Evolutionary conservation across 1,284 basidiomycete species (phyloP).

Genomic region (Cryptococcus maquisensis): DNA sequence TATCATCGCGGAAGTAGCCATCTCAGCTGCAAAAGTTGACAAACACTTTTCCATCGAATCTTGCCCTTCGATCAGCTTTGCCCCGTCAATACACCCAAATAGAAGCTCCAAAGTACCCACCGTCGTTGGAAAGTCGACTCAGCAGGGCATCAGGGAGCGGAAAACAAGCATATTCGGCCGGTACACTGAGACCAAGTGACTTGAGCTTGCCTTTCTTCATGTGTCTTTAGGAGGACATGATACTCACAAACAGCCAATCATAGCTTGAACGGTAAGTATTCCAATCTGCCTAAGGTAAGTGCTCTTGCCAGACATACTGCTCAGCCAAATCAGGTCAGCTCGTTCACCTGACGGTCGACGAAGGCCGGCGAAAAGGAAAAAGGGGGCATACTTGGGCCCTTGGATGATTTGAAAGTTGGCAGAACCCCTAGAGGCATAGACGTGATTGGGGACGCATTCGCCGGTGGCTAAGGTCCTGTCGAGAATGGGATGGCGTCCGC

Average conservation of each 20-base stretch:
- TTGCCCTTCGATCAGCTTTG: slow-evolving; percentile 3
- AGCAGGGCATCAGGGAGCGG: slow-evolving; percentile 76
- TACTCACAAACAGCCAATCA: slow-evolving; percentile 71
- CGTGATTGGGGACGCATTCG: slow-evolving; percentile 75
- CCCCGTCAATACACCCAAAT: neutral
- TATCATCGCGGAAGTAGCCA: slow-evolving; percentile 85
- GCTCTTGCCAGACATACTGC: slow-evolving; percentile 89
- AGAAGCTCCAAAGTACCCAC: slow-evolving; percentile 26
- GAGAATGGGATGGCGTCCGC: slow-evolving; percentile 78
- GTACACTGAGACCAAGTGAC: slow-evolving; percentile 53
- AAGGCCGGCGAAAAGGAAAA: neutral
- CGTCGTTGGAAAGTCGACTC: slow-evolving; percentile 81
- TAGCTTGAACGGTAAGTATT: slow-evolving; percentile 75
- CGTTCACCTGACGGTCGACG: neutral
- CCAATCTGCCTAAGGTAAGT: slow-evolving; percentile 86
- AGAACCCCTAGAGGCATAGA: slow-evolving; percentile 59
- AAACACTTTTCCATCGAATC: slow-evolving; percentile 68
- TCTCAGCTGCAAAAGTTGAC: slow-evolving; percentile 90
- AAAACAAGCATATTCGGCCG: slow-evolving; percentile 84
- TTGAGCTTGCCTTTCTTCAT: neutral
- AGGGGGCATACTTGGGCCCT: slow-evolving; percentile 68
- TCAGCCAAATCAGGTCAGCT: neutral
- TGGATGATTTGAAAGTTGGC: slow-evolving; percentile 83
- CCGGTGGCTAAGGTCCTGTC: slow-evolving; percentile 67
- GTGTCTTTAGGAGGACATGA: neutral